Evolutionary conservation across 345 rosid species (phyloP).

Genomic region (Physaria fendleri): DNA sequence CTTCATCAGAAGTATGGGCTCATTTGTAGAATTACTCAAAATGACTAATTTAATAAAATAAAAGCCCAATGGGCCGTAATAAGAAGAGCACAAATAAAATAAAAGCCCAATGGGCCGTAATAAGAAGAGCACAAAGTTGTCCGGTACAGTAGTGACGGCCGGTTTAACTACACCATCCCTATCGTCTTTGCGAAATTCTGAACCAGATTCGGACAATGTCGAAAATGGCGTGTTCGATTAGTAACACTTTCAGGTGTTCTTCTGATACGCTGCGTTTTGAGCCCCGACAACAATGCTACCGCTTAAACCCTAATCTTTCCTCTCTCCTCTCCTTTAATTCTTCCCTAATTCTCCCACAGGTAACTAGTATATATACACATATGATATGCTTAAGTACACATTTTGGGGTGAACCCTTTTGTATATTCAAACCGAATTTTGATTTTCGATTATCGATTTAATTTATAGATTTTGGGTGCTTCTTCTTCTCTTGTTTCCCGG

Average conservation of each 20-base stretch:
- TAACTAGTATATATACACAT: too few species aligned
- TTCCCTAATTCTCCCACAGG: constrained; percentile 26
- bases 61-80: too few species aligned
- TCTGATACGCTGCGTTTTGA: constrained; percentile 47
- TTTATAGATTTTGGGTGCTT: neutral
- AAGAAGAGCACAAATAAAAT: too few species aligned
- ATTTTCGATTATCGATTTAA: neutral
- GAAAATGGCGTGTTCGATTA: constrained; percentile 41
- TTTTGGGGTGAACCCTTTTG: neutral
- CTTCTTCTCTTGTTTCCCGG: constrained; percentile 32
- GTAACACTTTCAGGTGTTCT: constrained; percentile 35
- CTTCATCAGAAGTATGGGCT: too few species aligned
- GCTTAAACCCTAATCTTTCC: constrained; percentile 35
- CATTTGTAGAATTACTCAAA: too few species aligned
- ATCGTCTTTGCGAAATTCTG: neutral
- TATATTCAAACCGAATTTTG: neutral
- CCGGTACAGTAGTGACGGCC: neutral
- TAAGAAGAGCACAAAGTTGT: neutral
- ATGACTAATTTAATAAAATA: too few species aligned
- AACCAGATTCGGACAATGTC: constrained; percentile 14
- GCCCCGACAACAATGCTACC: constrained; percentile 27
- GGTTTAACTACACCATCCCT: neutral
- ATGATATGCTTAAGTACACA: too few species aligned
- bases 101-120: constrained; percentile 21
- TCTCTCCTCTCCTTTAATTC: constrained; percentile 27